Base-by-base conservation (phyloP, 805 yeast genomes). In the Hanseniaspora meyeri region DNA sequence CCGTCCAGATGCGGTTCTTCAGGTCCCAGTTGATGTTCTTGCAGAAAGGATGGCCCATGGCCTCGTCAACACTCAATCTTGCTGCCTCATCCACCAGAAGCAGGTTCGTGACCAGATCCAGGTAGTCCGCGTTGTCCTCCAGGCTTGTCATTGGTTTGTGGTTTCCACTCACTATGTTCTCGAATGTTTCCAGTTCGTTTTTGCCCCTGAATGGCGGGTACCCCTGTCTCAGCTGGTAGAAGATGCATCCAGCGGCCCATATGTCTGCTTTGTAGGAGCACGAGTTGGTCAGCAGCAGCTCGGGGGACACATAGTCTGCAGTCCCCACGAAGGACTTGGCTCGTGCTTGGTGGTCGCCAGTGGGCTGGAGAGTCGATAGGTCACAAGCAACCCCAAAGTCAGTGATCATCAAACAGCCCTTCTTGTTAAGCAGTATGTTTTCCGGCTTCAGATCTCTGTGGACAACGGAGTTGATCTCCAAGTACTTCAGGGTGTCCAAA, bases 391-490 rank as follows among this genome's bases (percentile, higher is more conserved):
- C 95, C 11, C 98, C 98, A 69, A 93, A 93, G 70, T 93, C 98
- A 1, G 97, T 93, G 57, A 93, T 83, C 78, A 90, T 88, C 59
- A 93, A 71, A 63, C 87, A 83, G 79, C 90, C 87, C 57, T 87
- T 93, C 59, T 81, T 81, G 64, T 86, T 91, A 49, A 93, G 77
- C 8, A 57, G 46, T 2, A 57, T 46, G 66, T 91, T 91, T 64
- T 91, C 98, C 0, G 98, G 98, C 68, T 91, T 91, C 64, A 93
- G 72, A 70, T 93, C 98, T 60, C 98, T 76, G 67, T 91, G 98
- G 19, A 93, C 85, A 11, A 91, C 87, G 0, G 96, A 96, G 62
- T 81, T 84, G 57, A 80, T 78, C 66, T 93, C 97, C 12, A 57
- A 27, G 70, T 84, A 93, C 59, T 79, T 81, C 20, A 93, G 82